A percentile compares a stretch with the other conserved stretches of the same genome.
phyloP scores from a whole-genome alignment of 2,329 filamentous ascomycete genomes.

The Aspergillus sp. region DNA sequence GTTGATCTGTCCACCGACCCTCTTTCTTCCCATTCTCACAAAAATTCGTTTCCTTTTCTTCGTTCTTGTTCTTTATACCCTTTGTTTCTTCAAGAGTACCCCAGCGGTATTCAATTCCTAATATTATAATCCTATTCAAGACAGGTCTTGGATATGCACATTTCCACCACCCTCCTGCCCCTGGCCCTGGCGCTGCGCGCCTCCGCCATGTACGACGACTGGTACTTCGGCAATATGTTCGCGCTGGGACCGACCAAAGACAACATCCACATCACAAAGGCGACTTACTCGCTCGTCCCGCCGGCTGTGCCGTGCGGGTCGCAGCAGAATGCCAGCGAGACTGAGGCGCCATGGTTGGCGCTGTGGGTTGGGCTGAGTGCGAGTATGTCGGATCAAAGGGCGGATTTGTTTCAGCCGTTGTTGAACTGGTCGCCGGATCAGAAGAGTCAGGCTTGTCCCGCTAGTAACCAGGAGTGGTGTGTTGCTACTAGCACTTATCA shows the following conservation, averaged over 20 bases:
- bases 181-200: constrained; percentile 4
- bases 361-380: constrained; percentile 6
- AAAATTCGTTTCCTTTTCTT: background rate
- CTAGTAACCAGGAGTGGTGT: constrained; percentile 5
- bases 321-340: background rate
- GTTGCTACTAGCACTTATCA: constrained; percentile 5
- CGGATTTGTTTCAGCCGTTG: constrained; percentile 6
- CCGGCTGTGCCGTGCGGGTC: constrained; percentile 2
- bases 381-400: constrained; percentile 1
- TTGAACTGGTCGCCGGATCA: constrained; percentile 9
- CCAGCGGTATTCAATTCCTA: background rate
- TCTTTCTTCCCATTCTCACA: background rate
- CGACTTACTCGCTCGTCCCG: constrained; percentile 4
- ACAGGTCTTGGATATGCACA: background rate
- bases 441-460: constrained; percentile 3
- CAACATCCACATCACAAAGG: constrained; percentile 6
- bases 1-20: too few relatives aligned
- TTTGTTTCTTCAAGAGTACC: background rate
- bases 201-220: constrained; percentile 3
- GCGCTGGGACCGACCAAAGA: constrained; percentile 1
- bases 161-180: background rate
- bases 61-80: background rate
- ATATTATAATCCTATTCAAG: background rate
- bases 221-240: constrained; percentile 7
- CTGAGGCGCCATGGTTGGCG: constrained; percentile 3